Conservation (phyloP, 352 stramenopile species). For the Phytophthora crassamura region DNA sequence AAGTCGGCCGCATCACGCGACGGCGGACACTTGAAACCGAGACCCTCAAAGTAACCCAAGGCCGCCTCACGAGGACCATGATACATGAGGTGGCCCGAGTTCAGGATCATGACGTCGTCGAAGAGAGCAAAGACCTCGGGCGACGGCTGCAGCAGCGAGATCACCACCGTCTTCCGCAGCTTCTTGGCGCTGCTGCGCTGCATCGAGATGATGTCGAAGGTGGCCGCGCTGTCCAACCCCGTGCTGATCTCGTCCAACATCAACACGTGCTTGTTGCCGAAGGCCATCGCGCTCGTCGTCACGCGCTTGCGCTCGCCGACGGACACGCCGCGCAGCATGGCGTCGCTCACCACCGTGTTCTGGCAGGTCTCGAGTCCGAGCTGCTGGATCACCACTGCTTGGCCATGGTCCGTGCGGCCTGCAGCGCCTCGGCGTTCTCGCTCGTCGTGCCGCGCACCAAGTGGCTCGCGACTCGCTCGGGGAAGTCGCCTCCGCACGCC, state of each 20-base stretch:
- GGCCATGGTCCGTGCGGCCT: too few relatives aligned
- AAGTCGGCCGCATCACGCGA: constrained; percentile 92
- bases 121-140: constrained; percentile 55
- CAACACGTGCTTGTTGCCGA: constrained; percentile 21
- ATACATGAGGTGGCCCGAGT: constrained; percentile 86
- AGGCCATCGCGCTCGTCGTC: constrained; percentile 23
- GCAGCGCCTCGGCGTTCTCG: too few relatives aligned
- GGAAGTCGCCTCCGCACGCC: too few relatives aligned
- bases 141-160: too few relatives aligned
- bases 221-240: constrained; percentile 13
- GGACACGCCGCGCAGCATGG: constrained; percentile 22
- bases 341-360: too few relatives aligned
- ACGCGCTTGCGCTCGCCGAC: constrained; percentile 22
- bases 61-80: constrained; percentile 22
- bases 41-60: constrained; percentile 17
- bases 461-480: too few relatives aligned
- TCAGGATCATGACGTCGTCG: constrained; percentile 65
- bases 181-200: too few relatives aligned
- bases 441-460: too few relatives aligned
- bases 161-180: too few relatives aligned
- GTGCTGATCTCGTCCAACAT: constrained; percentile 26
- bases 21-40: constrained; percentile 34
- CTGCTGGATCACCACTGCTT: too few relatives aligned
- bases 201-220: constrained; percentile 22
- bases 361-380: too few relatives aligned